Conservation (phyloP, 768 basidiomycete species). For the Mycena olivaceomarginata region DNA sequence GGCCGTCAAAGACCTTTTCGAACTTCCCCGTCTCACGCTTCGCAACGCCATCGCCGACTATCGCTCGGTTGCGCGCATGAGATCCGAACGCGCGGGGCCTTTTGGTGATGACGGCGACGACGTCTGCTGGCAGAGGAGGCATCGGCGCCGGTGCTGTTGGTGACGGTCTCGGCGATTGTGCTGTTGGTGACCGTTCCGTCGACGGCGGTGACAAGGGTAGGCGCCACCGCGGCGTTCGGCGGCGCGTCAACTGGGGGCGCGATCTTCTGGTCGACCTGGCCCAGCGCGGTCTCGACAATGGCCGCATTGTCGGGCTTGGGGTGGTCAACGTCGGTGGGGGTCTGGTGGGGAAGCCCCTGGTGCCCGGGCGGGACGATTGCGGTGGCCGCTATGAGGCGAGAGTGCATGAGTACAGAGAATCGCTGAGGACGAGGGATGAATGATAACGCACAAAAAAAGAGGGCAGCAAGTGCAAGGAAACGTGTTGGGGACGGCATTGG, state of each 20-base stretch:
- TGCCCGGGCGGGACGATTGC: conserved; percentile 51
- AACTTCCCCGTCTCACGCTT: conserved; percentile 41
- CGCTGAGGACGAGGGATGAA: no score
- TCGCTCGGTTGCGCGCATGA: no score
- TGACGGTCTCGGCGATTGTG: conserved; percentile 3
- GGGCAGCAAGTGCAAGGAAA: conserved; percentile 25
- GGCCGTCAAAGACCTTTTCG: conserved; percentile 60
- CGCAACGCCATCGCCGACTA: conserved; percentile 12
- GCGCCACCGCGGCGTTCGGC: conserved; percentile 25
- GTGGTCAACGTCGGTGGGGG: conserved; percentile 45
- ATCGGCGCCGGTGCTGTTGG: neutral
- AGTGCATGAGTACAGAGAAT: neutral
- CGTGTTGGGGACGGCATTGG: conserved; percentile 20
- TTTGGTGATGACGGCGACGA: conserved; percentile 1
- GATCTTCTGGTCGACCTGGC: conserved; percentile 35
- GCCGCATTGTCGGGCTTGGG: conserved; percentile 33
- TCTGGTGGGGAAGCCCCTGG: conserved; percentile 38
- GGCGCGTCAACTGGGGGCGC: conserved; percentile 18
- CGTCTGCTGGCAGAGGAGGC: conserved; percentile 36
- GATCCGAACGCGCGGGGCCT: no score
- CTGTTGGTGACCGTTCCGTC: conserved; percentile 61
- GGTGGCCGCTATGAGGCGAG: conserved; percentile 39
- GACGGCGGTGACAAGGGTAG: conserved; percentile 63
- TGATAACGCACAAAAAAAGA: conserved; percentile 12
- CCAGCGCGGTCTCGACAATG: conserved; percentile 28